Percentiles rank a stretch among this genome's conserved stretches.
Conservation (phyloP, 2,329 filamentous ascomycete species). For the Falciphora oryzae region DNA sequence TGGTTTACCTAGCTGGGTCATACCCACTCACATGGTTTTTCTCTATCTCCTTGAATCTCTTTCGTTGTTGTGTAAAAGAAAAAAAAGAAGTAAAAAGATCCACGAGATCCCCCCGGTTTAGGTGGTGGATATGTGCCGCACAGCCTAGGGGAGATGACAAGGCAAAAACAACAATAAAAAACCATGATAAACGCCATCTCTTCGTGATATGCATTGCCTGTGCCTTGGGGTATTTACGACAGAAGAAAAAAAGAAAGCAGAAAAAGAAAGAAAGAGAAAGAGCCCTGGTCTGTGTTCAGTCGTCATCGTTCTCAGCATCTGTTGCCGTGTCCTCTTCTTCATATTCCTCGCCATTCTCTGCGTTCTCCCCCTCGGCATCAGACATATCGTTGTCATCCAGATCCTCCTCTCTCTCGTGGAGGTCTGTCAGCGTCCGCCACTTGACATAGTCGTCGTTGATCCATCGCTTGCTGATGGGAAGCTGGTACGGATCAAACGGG, state of each 20-base stretch:
- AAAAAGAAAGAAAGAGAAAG: neutral
- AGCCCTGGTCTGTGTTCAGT: neutral
- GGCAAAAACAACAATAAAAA: neutral
- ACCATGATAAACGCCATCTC: neutral
- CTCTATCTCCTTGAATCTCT: neutral
- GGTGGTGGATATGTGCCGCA: too few species aligned
- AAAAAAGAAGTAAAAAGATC: neutral
- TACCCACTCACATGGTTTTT: neutral
- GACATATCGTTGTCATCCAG: neutral
- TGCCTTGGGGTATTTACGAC: neutral
- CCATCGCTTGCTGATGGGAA: conserved; percentile 85
- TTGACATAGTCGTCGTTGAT: conserved; percentile 76
- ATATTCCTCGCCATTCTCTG: conserved; percentile 36
- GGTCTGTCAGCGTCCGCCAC: conserved; percentile 69
- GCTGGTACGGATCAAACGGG: conserved; percentile 92
- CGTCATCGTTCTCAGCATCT: conserved; percentile 20
- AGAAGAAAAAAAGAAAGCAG: neutral
- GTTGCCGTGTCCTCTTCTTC: conserved; percentile 28
- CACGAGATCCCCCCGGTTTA: neutral
- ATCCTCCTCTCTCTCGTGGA: conserved; percentile 49
- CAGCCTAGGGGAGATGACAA: neutral
- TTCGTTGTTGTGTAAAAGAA: neutral
- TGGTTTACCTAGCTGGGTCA: neutral
- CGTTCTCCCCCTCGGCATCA: conserved; percentile 35
- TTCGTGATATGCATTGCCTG: neutral